Evolutionary conservation across 116 monocot species (phyloP), one percentile per base, ranked within the genome.

Genomic region (Phalaenopsis hybrid): DNA sequence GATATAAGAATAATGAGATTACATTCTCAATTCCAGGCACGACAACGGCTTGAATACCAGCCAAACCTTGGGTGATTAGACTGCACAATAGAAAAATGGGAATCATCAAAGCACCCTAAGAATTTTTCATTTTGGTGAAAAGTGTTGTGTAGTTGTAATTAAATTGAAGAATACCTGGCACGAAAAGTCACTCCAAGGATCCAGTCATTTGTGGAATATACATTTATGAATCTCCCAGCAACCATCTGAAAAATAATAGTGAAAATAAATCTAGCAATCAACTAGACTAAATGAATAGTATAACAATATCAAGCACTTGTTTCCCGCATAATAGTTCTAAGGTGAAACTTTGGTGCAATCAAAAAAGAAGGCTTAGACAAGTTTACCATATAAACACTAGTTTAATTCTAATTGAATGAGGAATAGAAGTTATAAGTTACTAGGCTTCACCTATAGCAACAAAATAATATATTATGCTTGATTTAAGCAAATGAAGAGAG

Each of bases 171-270:
- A 76, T 92, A 99, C 99, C 95, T 99, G 37, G 99, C 99, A 67
- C 99, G 95, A 77, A 99, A 99, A 41, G 95, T 86, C 37, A 95
- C 75, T 63, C 99, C 99, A 78, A 99, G 93, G 77, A 95, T 93
- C 99, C 99, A 99, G 78, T 99, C 99, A 78, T 95, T 95, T 41
- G 92, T 87, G 0, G 99, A 93, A 79, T 91, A 99, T 0, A 89
- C 92, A 83, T 99, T 99, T 77, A 99, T 80, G 81, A 99, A 99
- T 88, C 99, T 92, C 34, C 99, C 99, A 34, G 99, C 88, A 68
- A 99, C 99, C 94, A 95, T 86, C 99, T 99, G 87, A 75, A 84
- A 75, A 9, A 51, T 31, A 69, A 18, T 20, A 83, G 2, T 45
- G 63, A 41, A 55, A 55, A 55, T 57, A 23, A 28, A 82, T 63